These are phyloP conservation scores for Boletus subparvulus DNA, from an alignment of 768 basidiomycete species.

Conservation along the genomic window DNA sequence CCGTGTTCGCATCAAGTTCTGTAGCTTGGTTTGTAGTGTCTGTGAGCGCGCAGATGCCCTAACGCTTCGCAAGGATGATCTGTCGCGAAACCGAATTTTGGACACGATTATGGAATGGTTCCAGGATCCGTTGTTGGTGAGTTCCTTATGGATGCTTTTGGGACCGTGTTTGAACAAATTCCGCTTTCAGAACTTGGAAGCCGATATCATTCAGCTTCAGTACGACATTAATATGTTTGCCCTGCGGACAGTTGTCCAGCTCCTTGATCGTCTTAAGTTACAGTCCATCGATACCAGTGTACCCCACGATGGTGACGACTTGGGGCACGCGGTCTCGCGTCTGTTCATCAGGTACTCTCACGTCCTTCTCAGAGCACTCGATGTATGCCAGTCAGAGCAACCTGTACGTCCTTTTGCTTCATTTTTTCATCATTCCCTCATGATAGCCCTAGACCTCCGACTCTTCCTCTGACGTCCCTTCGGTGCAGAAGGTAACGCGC, in stretches of 20 bases:
- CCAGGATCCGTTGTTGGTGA: slow-evolving; percentile 49
- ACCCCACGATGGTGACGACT: slow-evolving; percentile 57
- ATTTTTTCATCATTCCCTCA: slow-evolving; percentile 1
- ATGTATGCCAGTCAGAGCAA: slow-evolving; percentile 48
- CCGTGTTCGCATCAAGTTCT: slow-evolving; percentile 75
- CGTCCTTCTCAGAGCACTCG: slow-evolving; percentile 61
- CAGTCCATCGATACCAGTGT: slow-evolving; percentile 51
- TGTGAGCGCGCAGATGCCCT: slow-evolving; percentile 62
- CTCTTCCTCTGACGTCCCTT: slow-evolving; percentile 48
- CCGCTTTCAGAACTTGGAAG: slow-evolving; percentile 35
- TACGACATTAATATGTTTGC: slow-evolving; percentile 73
- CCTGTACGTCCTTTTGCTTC: slow-evolving; percentile 34
- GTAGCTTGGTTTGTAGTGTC: slow-evolving; percentile 65
- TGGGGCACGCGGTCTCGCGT: slow-evolving; percentile 67
- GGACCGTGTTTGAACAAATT: neutral
- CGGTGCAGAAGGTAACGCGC: slow-evolving; percentile 44
- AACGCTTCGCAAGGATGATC: slow-evolving; percentile 64
- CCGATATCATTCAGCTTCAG: slow-evolving; percentile 39
- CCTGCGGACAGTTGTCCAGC: slow-evolving; percentile 69
- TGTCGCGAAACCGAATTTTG: slow-evolving; percentile 65
- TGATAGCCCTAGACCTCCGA: slow-evolving; percentile 43
- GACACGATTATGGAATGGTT: slow-evolving; percentile 85
- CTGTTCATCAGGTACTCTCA: slow-evolving; percentile 78
- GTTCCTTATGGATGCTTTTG: slow-evolving; percentile 21
- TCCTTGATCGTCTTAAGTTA: slow-evolving; percentile 74